Conservation (phyloP, 305 asterid genomes). For the Fraxinus floribunda region DNA sequence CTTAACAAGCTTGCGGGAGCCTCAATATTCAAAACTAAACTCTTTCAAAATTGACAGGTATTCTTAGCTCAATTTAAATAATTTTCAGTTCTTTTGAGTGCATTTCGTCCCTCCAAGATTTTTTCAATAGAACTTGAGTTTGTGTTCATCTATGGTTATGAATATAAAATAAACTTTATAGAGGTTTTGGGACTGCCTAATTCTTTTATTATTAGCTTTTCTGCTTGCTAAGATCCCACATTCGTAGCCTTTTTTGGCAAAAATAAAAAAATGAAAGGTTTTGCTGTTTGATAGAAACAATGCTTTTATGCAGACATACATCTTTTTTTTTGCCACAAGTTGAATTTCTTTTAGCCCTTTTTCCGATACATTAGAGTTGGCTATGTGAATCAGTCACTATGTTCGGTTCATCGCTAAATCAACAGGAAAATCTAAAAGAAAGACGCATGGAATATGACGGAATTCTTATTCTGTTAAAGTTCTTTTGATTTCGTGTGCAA, state of each 20-base stretch:
- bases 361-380: background rate
- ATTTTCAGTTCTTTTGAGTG: background rate
- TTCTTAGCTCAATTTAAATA: background rate
- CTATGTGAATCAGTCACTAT: background rate
- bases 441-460: background rate
- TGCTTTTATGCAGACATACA: background rate
- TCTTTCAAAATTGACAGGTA: background rate
- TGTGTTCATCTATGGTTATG: background rate
- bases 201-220: background rate
- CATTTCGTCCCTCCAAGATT: background rate
- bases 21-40: conserved; percentile 1
- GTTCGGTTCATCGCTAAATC: background rate
- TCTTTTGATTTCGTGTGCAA: background rate
- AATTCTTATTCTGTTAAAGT: background rate
- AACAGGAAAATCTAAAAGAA: background rate
- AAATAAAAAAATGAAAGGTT: background rate
- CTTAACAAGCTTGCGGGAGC: conserved; percentile 9
- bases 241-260: background rate
- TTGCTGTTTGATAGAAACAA: background rate
- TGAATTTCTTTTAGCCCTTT: background rate
- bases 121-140: background rate
- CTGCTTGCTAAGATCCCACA: background rate
- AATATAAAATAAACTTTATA: background rate
- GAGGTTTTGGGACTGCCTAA: background rate
- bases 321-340: background rate